Percentiles rank a stretch among this genome's conserved stretches.
These are phyloP conservation scores for Lavandula angustifolia DNA, from an alignment of 257 asterid genomes.

Conservation along the genomic window DNA sequence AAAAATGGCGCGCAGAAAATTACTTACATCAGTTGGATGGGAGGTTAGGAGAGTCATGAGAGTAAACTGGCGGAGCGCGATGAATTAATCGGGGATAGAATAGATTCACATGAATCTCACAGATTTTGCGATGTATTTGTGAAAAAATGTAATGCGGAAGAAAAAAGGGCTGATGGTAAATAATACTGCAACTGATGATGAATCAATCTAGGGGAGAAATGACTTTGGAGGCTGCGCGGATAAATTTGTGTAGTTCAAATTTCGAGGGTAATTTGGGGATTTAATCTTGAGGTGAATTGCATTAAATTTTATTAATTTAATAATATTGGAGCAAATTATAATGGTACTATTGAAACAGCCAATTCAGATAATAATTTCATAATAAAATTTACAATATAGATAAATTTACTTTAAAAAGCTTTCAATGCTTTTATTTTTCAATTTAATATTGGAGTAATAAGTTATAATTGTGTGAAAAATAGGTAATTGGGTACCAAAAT, in stretches of 20 bases:
- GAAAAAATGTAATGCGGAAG: neutral
- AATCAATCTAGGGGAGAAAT: conserved; percentile 32
- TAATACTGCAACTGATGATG: conserved; percentile 2
- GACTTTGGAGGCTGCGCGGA: conserved; percentile 25
- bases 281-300: neutral
- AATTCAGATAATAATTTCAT: too few species aligned
- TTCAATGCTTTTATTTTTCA: too few species aligned
- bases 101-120: conserved; percentile 7
- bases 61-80: conserved; percentile 38
- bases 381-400: too few species aligned
- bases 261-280: neutral
- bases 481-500: too few species aligned
- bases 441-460: too few species aligned
- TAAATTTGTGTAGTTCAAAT: neutral
- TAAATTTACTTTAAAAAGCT: too few species aligned
- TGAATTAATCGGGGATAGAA: conserved; percentile 38
- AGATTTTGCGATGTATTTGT: conserved; percentile 28
- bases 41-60: conserved; percentile 59
- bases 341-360: too few species aligned
- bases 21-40: conserved; percentile 63
- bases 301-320: neutral
- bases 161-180: conserved; percentile 21
- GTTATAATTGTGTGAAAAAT: too few species aligned
- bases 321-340: neutral
- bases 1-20: neutral